Evolutionary conservation across 2,329 filamentous ascomycete genomes (phyloP).

Genomic region (Alternaria arbusti): DNA sequence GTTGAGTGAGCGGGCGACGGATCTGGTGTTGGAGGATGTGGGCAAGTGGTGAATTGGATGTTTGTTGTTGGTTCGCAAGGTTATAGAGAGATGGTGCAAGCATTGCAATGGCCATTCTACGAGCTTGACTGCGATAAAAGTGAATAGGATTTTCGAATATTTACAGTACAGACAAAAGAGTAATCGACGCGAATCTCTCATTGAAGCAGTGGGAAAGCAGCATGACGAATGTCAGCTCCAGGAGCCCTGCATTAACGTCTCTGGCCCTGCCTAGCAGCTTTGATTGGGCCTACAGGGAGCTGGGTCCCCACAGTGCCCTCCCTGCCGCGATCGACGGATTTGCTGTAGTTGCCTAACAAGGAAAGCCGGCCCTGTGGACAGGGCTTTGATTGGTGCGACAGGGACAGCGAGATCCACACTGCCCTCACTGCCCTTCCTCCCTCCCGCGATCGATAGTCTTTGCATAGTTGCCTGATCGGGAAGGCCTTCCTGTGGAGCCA

Average conservation of each 20-base stretch:
- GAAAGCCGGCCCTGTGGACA: neutral
- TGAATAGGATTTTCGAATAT: neutral
- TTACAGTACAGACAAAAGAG: neutral
- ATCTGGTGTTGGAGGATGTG: slow-evolving; percentile 27
- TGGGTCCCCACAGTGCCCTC: neutral
- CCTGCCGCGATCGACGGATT: neutral
- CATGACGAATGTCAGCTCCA: neutral
- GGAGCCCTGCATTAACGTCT: slow-evolving; percentile 16
- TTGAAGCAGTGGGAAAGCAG: neutral
- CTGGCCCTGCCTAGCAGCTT: neutral
- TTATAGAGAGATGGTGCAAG: neutral
- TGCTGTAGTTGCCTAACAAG: neutral
- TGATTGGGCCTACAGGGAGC: neutral
- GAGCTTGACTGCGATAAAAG: neutral
- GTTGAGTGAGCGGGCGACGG: slow-evolving; percentile 26
- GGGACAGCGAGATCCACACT: too few species aligned
- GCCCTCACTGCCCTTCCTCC: too few species aligned
- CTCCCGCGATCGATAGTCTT: neutral
- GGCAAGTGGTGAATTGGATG: neutral
- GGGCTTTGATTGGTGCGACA: too few species aligned
- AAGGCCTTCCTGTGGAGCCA: neutral
- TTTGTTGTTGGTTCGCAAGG: neutral
- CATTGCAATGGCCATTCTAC: neutral
- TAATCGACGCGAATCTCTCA: neutral
- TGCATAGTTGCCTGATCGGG: neutral